A percentile compares a stretch with the other conserved stretches of the same genome.
Conservation (phyloP, 2,329 filamentous ascomycete species). For the Talaromyces sp. region DNA sequence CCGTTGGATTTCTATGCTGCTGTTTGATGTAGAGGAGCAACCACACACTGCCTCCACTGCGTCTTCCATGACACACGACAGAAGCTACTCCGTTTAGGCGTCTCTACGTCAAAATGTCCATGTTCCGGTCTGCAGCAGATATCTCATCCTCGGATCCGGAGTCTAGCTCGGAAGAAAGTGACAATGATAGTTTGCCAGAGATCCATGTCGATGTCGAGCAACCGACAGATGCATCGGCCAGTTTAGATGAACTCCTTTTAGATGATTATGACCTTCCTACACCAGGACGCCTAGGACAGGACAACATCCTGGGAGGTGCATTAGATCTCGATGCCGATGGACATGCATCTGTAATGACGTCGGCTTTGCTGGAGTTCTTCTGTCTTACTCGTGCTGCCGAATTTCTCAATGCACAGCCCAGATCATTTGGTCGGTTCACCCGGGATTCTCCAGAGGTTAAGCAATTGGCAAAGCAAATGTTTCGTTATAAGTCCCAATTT, state of each 20-base stretch:
- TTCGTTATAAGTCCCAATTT: constrained; percentile 42
- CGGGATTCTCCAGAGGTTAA: constrained; percentile 43
- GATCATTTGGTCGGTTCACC: constrained; percentile 34
- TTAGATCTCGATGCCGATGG: constrained; percentile 34
- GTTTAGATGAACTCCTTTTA: constrained; percentile 12
- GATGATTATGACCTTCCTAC: constrained; percentile 20
- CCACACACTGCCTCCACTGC: background rate
- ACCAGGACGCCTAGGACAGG: constrained; percentile 23
- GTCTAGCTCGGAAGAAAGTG: constrained; percentile 27
- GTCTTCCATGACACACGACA: constrained; percentile 8
- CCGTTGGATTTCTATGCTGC: background rate
- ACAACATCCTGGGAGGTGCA: constrained; percentile 15
- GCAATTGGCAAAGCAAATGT: constrained; percentile 42
- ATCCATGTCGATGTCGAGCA: constrained; percentile 3
- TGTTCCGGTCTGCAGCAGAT: constrained; percentile 41
- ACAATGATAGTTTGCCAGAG: constrained; percentile 14
- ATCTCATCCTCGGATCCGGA: constrained; percentile 37
- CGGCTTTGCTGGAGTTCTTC: constrained; percentile 46
- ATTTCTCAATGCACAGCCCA: constrained; percentile 40
- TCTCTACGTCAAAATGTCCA: constrained; percentile 32
- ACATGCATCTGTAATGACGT: constrained; percentile 43
- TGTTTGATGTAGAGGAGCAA: background rate
- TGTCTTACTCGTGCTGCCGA: constrained; percentile 44
- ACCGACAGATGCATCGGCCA: background rate
- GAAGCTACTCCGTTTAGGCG: constrained; percentile 3